Base-by-base conservation (phyloP, 2,329 filamentous ascomycete genomes). In the Phialophora expanda region DNA sequence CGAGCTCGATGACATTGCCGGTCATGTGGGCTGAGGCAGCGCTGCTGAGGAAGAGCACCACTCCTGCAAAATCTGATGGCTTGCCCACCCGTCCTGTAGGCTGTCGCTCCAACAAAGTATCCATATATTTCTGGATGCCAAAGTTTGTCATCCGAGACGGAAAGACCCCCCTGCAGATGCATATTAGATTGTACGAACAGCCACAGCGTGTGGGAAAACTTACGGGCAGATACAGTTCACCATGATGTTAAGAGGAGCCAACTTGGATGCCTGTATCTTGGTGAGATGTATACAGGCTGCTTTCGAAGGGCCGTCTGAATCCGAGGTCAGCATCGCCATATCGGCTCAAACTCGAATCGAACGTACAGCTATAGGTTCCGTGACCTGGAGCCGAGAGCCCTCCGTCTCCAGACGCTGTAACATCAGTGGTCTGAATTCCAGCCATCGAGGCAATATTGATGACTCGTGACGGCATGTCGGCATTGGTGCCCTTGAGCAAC, bases 81-180 rank as follows among this genome's bases (percentile, higher is more conserved):
- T 79, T 82, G 3, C 81, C 81, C 34, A 83, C 76, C 17, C 81
- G 72, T 0, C 81, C 81, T 11, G 77, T 81, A 1, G 81, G 81
- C 73, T 83, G 81, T 6, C 77, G 75, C 0, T 76, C 69, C 51
- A 81, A 78, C 22, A 87, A 77, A 1, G 77, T 76, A 48, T 85
- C 82, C 58, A 79, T 78, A 62, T 80, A 84, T 61, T 81, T 79
- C 34, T 82, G 74, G 54, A 87, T 75, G 0, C 83, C 84, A 34
- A 81, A 83, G n/a, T 78, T 80, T 69, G 84, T 85, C 83, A 85
- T 85, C 55, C 83, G 82, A 32, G 80, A 83, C 53, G 83, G 78
- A 69, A 85, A 85, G 14, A 80, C 78, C n/a, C 79, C 79, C 0
- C 72, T 78, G 66, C 76, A 79, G 44, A 78, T 79, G 81, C 12